Evolutionary conservation across 208 protist species (phyloP).

Genomic region (Leptomonas seymouri): DNA sequence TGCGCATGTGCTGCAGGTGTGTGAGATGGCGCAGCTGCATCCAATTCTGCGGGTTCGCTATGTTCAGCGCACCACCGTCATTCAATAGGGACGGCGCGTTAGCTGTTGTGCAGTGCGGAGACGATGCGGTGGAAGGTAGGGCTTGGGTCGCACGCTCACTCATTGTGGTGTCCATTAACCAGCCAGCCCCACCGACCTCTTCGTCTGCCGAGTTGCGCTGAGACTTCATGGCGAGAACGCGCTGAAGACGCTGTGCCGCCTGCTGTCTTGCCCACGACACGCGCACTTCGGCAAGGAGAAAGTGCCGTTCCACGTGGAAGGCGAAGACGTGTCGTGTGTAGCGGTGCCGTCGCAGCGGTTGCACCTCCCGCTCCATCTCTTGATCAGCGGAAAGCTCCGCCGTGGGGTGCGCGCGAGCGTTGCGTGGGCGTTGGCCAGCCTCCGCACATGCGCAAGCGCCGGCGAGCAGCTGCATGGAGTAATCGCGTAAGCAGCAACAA

Average conservation of each 20-base stretch:
- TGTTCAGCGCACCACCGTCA: background rate
- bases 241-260: background rate
- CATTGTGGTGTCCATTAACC: no score
- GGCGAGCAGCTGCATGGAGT: slow-evolving; percentile 19
- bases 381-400: background rate
- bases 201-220: background rate
- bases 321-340: slow-evolving; percentile 32
- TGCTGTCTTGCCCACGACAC: slow-evolving; percentile 2
- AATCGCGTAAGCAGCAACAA: slow-evolving; percentile 5
- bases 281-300: background rate
- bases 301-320: slow-evolving; percentile 2
- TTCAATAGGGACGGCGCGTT: no score
- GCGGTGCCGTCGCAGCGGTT: slow-evolving; percentile 20
- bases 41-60: background rate
- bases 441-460: background rate
- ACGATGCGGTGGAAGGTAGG: no score
- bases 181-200: background rate
- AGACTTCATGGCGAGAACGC: no score
- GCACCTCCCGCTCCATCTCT: slow-evolving; percentile 18
- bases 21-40: slow-evolving; percentile 8
- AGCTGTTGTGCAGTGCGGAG: no score
- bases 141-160: no score
- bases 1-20: slow-evolving; percentile 13
- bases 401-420: background rate
- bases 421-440: background rate